A percentile compares a stretch with the other conserved stretches of the same genome.
Conservation (phyloP, 2,329 filamentous ascomycete genomes). For the Sclerotinia trifoliorum region DNA sequence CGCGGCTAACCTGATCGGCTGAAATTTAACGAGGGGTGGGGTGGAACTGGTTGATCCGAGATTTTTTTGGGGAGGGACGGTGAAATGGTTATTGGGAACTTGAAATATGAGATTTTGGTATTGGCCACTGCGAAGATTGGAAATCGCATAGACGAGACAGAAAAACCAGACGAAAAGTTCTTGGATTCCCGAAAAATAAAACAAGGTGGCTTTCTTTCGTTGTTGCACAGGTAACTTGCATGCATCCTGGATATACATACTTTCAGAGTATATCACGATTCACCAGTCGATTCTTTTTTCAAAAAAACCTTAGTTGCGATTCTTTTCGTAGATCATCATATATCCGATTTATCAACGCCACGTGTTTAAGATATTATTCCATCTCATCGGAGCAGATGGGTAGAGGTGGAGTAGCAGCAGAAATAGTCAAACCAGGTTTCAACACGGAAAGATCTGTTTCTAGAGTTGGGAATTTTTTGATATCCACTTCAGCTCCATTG, state of each 20-base stretch:
- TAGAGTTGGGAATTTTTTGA: neutral
- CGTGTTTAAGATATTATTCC: neutral
- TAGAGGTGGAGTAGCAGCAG: neutral
- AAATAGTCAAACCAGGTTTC: neutral
- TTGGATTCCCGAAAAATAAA: too few species aligned
- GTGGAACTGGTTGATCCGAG: slow-evolving; percentile 7
- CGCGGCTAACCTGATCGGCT: slow-evolving; percentile 34
- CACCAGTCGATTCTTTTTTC: neutral
- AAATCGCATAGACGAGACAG: neutral
- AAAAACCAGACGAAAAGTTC: neutral
- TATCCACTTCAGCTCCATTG: slow-evolving; percentile 7
- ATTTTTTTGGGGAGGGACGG: neutral
- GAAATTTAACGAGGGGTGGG: slow-evolving; percentile 34
- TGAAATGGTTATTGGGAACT: neutral
- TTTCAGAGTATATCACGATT: neutral
- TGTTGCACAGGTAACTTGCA: neutral
- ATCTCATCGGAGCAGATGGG: neutral
- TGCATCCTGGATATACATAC: neutral
- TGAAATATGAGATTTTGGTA: neutral
- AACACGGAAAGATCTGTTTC: neutral
- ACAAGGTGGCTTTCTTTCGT: slow-evolving; percentile 5
- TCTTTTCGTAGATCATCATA: neutral
- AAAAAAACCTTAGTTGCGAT: neutral
- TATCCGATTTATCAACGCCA: neutral
- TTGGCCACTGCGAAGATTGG: neutral